phyloP scores from a whole-genome alignment of 2,329 filamentous ascomycete genomes.

The Fusarium agapanthi region DNA sequence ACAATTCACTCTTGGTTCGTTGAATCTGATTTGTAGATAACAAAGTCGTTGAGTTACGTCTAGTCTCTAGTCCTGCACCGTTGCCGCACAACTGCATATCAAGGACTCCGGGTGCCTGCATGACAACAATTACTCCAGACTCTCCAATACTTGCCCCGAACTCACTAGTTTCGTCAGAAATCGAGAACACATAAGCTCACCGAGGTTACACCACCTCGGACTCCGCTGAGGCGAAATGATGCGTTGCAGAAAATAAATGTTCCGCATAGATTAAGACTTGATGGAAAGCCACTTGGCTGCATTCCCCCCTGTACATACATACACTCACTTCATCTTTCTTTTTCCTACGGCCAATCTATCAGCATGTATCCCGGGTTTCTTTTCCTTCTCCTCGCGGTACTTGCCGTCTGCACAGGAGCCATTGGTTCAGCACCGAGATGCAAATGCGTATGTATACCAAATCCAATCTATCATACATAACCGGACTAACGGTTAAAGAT shows the following conservation, averaged over 20 bases:
- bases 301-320: neutral
- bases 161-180: neutral
- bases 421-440: neutral
- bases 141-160: neutral
- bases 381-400: neutral
- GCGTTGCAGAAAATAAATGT: neutral
- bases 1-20: neutral
- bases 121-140: neutral
- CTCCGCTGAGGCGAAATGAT: neutral
- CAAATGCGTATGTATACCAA: constrained; percentile 14
- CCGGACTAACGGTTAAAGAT: neutral
- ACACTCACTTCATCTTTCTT: neutral
- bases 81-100: neutral
- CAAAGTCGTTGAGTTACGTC: neutral
- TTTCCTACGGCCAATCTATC: neutral
- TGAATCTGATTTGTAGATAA: neutral
- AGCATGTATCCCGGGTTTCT: neutral
- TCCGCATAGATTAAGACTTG: constrained; percentile 1
- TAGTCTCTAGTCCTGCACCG: neutral
- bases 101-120: neutral
- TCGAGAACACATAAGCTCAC: neutral
- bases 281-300: neutral
- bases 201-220: neutral
- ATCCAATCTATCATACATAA: neutral
- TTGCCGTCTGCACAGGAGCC: neutral